Evolutionary conservation across 1,284 basidiomycete genomes (phyloP).

Genomic region (Leccinum subrobustum): DNA sequence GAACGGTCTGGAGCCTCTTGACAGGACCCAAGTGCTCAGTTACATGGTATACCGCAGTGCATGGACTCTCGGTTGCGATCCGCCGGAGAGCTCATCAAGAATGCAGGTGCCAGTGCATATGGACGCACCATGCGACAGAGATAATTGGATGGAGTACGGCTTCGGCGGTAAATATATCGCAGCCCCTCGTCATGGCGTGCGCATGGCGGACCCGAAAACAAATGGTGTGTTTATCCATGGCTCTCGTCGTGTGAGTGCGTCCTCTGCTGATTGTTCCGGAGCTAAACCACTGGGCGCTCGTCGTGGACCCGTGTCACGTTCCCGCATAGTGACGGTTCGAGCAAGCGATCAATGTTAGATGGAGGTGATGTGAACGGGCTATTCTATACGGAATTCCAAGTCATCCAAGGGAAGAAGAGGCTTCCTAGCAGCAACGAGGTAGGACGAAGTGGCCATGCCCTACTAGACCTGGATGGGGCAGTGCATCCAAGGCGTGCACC

Average conservation of each 20-base stretch:
- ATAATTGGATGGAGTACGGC: background rate
- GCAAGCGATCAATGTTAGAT: background rate
- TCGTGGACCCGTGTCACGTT: background rate
- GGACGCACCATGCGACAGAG: background rate
- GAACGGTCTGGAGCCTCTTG: background rate
- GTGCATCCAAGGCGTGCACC: background rate
- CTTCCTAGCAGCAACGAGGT: background rate
- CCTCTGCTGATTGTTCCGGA: background rate
- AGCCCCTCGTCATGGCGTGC: background rate
- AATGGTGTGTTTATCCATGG: background rate
- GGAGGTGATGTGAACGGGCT: background rate
- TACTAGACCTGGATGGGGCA: background rate
- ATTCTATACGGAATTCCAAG: background rate
- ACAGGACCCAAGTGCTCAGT: background rate
- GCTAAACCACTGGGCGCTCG: background rate
- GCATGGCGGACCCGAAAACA: background rate
- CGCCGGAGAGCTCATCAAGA: background rate
- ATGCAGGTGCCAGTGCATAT: background rate
- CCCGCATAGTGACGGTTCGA: background rate
- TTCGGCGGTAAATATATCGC: background rate
- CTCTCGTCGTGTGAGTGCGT: background rate
- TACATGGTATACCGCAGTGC: background rate
- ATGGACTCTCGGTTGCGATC: background rate
- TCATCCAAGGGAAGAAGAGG: background rate
- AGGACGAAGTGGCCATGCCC: background rate